phyloP scores from a whole-genome alignment of 345 rosid species.

The Populus deltoides region DNA sequence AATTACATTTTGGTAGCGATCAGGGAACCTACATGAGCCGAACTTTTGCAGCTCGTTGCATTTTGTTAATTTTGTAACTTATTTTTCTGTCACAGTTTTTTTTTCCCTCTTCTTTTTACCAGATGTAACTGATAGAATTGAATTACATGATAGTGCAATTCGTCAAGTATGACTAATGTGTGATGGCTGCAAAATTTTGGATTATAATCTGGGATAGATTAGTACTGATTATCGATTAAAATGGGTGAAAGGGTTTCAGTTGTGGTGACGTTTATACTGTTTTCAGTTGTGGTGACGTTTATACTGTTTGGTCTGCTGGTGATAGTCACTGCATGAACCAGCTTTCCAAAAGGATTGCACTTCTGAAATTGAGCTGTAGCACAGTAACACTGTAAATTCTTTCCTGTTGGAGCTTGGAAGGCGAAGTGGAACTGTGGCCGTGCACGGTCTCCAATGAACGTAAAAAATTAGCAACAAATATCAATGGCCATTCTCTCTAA shows the following conservation, averaged over 20 bases:
- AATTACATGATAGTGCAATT: conserved; percentile 46
- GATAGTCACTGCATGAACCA: background rate
- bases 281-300: background rate
- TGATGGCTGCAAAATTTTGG: background rate
- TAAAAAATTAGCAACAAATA: too few relatives aligned
- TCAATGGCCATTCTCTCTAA: too few relatives aligned
- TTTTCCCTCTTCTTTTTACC: conserved; percentile 17
- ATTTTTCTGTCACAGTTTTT: conserved; percentile 33
- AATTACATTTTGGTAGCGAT: conserved; percentile 43
- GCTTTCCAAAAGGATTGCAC: too few relatives aligned
- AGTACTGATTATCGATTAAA: background rate
- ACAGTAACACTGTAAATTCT: too few relatives aligned
- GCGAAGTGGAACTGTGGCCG: background rate
- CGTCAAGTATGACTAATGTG: conserved; percentile 14
- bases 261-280: too few relatives aligned
- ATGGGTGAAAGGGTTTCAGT: background rate
- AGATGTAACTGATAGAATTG: conserved; percentile 63
- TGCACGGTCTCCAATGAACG: background rate
- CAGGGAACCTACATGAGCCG: conserved; percentile 25
- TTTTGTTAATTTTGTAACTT: conserved; percentile 50
- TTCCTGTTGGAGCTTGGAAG: too few relatives aligned
- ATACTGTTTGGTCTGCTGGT: background rate
- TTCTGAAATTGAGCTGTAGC: too few relatives aligned
- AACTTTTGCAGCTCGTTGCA: conserved; percentile 22
- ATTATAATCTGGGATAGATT: background rate